Percentiles rank a stretch among this genome's conserved stretches.
phyloP scores from a whole-genome alignment of 441 rosid species.

The Pelargonium citronellum region DNA sequence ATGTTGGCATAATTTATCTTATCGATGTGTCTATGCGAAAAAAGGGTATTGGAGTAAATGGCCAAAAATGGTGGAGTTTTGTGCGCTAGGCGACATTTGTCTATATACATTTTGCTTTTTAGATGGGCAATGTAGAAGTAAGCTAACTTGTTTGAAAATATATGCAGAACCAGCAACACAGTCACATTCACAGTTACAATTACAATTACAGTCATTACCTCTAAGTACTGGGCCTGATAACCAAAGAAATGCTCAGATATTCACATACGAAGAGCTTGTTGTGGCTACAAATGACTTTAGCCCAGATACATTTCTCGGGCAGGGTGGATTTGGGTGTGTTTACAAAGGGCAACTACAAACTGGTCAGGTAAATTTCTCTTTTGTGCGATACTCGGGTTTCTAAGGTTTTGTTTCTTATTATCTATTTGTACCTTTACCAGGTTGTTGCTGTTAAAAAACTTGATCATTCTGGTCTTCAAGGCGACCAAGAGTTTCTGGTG shows the following conservation, averaged over 20 bases:
- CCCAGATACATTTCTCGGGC: background rate
- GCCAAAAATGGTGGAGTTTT: too few relatives aligned
- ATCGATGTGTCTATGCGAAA: too few relatives aligned
- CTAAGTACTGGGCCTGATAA: background rate
- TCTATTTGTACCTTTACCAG: background rate
- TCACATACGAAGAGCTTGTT: background rate
- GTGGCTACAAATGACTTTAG: background rate
- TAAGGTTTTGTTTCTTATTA: background rate
- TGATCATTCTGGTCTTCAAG: background rate
- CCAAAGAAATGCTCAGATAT: background rate
- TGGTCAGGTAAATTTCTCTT: background rate
- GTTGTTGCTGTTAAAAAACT: slow-evolving; percentile 4
- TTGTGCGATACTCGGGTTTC: background rate
- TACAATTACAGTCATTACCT: background rate
- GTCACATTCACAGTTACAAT: too few relatives aligned
- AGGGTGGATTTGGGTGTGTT: background rate
- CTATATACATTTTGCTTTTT: too few relatives aligned
- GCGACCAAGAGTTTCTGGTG: background rate
- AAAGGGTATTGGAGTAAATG: too few relatives aligned
- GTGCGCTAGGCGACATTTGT: too few relatives aligned
- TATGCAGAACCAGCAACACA: too few relatives aligned
- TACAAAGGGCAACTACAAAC: background rate
- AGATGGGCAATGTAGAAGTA: too few relatives aligned
- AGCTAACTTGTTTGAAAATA: too few relatives aligned
- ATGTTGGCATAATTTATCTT: too few relatives aligned